Evolutionary conservation across 192 early-diverging fungal genomes (phyloP), one percentile per base, ranked within the genome.

Genomic region (Umbelopsis sp.): DNA sequence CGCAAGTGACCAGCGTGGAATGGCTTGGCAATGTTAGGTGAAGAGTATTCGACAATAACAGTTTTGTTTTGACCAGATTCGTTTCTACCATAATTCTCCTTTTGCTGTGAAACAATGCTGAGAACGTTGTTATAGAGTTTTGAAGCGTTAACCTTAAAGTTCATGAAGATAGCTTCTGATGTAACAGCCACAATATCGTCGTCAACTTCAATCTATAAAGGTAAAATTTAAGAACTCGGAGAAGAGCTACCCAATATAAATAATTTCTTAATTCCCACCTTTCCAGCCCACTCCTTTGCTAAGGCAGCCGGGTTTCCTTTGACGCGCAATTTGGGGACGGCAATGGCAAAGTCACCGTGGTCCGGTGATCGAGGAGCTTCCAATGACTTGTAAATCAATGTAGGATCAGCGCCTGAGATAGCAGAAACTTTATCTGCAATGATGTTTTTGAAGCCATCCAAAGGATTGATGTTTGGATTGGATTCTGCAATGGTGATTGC

Each of bases 1-100:
- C 98, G 91, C 86, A 99, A 85, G 77, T 99, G 98, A 38, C 98
- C 98, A 65, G 92, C 95, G 72, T 99, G 98, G 88, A 98, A 96
- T 45, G 92, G 94, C 84, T 98, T 99, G 71, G 98, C 98, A 73
- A 99, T 96, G 81, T 99, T 98, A 74, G 98, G 98, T 73, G 91
- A 93, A 76, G 88, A 91, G 82, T 91, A 99, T 79, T 99, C 98
- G 72, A 98, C 89, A 69, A 99, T 79, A 34, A 87, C 90, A 62
- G 86, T 89, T 83, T 95, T 96, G 67, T 92, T 85, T 0, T 78
- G 74, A 70, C 91, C 90, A 3, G 80, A 74, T 1, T 50, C 41
- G 65, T 83, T 84, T 77, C 71, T 72, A 54, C 93, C 93, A 70
- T 85, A 94, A 47, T 78, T 74, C 38, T 86, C 81, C 41, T 84